A percentile compares a stretch with the other conserved stretches of the same genome.
phyloP scores from a whole-genome alignment of 1,284 basidiomycete species.

The Coniferiporia weirii region DNA sequence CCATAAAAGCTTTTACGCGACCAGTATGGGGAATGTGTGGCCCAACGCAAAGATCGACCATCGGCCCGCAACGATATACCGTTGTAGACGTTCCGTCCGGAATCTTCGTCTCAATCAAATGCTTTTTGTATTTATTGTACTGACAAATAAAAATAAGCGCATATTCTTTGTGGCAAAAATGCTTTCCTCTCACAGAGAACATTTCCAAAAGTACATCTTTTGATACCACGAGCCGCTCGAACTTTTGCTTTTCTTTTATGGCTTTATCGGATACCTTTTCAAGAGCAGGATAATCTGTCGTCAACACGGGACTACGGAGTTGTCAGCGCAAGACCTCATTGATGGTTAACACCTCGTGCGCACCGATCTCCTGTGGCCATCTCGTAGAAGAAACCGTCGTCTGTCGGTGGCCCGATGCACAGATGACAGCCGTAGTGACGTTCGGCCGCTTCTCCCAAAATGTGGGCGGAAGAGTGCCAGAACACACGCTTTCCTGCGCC shows the following conservation, averaged over 20 bases:
- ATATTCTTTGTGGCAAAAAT: not conserved
- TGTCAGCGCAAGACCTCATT: not conserved
- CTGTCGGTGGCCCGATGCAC: slow-evolving; percentile 95
- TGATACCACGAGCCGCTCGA: slow-evolving; percentile 89
- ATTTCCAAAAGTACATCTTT: slow-evolving; percentile 95
- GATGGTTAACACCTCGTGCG: slow-evolving; percentile 16
- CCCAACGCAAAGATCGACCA: slow-evolving; percentile 97
- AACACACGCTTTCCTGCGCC: slow-evolving; percentile 82
- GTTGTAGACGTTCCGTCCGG: slow-evolving; percentile 97
- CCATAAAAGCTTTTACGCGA: slow-evolving; percentile 93
- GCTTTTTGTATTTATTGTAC: slow-evolving; percentile 99
- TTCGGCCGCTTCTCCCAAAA: slow-evolving; percentile 97
- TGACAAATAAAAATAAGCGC: slow-evolving; percentile 31
- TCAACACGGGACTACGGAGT: slow-evolving; percentile 58
- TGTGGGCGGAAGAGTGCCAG: slow-evolving; percentile 99
- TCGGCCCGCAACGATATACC: slow-evolving; percentile 97
- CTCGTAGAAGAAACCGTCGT: slow-evolving; percentile 99
- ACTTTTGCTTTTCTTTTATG: slow-evolving; percentile 96
- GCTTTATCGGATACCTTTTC: slow-evolving; percentile 87
- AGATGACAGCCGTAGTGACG: slow-evolving; percentile 97
- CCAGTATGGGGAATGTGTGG: slow-evolving; percentile 98
- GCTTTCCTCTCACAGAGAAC: slow-evolving; percentile 71
- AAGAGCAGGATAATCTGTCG: slow-evolving; percentile 81
- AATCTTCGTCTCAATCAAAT: slow-evolving; percentile 94
- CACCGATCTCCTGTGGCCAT: slow-evolving; percentile 81